phyloP scores from a whole-genome alignment of 225 moss, liverwort and hornwort genomes.

The Physcomitrium patens region DNA sequence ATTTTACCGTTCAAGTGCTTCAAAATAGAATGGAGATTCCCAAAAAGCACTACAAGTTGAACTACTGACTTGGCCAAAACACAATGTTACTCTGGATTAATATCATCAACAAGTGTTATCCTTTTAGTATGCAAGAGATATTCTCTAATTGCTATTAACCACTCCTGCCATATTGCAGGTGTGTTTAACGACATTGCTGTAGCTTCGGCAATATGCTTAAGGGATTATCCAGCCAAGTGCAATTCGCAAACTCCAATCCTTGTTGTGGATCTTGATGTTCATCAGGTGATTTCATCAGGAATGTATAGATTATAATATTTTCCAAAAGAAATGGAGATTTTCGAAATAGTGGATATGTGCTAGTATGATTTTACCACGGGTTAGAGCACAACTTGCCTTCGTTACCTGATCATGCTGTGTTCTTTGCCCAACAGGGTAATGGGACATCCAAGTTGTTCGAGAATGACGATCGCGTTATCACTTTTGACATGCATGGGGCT shows the following conservation, averaged over 20 bases:
- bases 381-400: neutral
- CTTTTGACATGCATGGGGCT: slow-evolving; percentile 85
- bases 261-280: slow-evolving; percentile 90
- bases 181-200: slow-evolving; percentile 94
- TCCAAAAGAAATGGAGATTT: slow-evolving; percentile 12
- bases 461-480: slow-evolving; percentile 79
- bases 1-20: neutral
- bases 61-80: neutral
- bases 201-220: slow-evolving; percentile 72
- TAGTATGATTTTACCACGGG: neutral
- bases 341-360: neutral
- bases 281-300: slow-evolving; percentile 62
- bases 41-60: neutral
- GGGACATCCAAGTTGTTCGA: slow-evolving; percentile 88
- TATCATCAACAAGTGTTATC: neutral
- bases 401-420: neutral
- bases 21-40: neutral
- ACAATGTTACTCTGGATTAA: neutral
- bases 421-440: slow-evolving; percentile 63
- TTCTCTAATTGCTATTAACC: slow-evolving; percentile 14
- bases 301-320: neutral
- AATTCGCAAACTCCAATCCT: slow-evolving; percentile 72
- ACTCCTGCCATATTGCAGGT: slow-evolving; percentile 49
- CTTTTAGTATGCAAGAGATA: neutral
- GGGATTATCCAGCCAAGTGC: slow-evolving; percentile 67